A percentile compares a stretch with the other conserved stretches of the same genome.
Conservation (phyloP, 2,329 filamentous ascomycete species). For the Penicillium vulpinum region DNA sequence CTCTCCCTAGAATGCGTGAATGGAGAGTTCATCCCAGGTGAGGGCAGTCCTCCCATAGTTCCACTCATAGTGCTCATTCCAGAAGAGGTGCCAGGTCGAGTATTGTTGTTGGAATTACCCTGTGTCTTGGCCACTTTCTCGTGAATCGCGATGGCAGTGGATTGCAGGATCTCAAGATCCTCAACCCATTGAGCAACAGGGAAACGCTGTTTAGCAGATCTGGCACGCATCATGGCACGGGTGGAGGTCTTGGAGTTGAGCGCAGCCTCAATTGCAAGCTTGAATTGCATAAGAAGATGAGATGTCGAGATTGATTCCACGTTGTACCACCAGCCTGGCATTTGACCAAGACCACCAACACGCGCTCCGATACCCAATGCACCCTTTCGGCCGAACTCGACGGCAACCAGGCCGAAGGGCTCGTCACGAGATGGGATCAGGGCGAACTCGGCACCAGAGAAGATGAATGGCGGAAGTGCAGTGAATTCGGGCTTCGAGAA, state of each 20-base stretch:
- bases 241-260: constrained; percentile 58
- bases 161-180: constrained; percentile 63
- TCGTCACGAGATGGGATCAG: constrained; percentile 69
- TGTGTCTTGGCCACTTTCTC: constrained; percentile 41
- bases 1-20: constrained; percentile 22
- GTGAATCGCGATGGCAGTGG: constrained; percentile 59
- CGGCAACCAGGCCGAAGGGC: constrained; percentile 67
- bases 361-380: constrained; percentile 66
- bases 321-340: constrained; percentile 72
- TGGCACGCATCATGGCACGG: constrained; percentile 63
- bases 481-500: constrained; percentile 69
- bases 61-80: constrained; percentile 44
- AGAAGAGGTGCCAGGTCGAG: constrained; percentile 42
- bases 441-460: constrained; percentile 67
- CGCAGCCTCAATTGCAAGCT: constrained; percentile 61
- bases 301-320: constrained; percentile 64
- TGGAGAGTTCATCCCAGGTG: constrained; percentile 31
- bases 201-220: constrained; percentile 65
- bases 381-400: constrained; percentile 68
- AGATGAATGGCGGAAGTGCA: constrained; percentile 64
- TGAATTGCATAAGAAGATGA: constrained; percentile 66
- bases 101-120: constrained; percentile 29
- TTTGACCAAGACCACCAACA: constrained; percentile 66
- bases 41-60: constrained; percentile 22
- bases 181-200: constrained; percentile 68